Evolutionary conservation across 169 alveolate genomes (phyloP).

Genomic region (Ichthyophthirius multifiliis): DNA sequence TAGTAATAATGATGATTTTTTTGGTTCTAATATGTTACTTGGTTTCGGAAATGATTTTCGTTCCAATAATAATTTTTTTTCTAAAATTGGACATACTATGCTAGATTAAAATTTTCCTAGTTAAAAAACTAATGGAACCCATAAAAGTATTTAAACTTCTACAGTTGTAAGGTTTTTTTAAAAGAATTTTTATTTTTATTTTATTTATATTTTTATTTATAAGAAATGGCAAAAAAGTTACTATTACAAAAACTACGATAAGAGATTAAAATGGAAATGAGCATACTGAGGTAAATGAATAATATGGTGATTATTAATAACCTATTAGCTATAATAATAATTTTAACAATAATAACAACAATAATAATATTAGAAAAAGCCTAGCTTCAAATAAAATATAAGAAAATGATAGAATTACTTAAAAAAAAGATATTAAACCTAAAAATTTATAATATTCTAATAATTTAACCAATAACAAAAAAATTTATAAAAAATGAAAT

Average conservation of each 20-base stretch:
- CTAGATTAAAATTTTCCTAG: not conserved
- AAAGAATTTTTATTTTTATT: not conserved
- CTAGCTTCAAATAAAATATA: too few species aligned
- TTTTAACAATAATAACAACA: too few species aligned
- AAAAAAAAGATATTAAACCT: too few species aligned
- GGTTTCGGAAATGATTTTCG: not conserved
- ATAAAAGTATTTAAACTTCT: not conserved
- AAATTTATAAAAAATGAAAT: too few species aligned
- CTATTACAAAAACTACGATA: not conserved
- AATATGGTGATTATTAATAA: not conserved
- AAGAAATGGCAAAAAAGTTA: not conserved
- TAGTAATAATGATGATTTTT: conserved; percentile 48
- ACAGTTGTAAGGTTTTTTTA: not conserved
- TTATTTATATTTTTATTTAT: not conserved
- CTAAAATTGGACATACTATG: not conserved
- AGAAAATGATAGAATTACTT: too few species aligned
- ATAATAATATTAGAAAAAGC: too few species aligned
- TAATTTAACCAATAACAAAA: too few species aligned
- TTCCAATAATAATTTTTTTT: not conserved
- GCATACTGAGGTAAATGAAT: not conserved
- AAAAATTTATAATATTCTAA: too few species aligned
- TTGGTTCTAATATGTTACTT: not conserved
- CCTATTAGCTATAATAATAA: too few species aligned
- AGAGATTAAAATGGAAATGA: conserved; percentile 3
- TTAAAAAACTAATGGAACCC: not conserved